Base-by-base conservation (phyloP, 192 early-diverging fungal genomes). In the Umbelopsis isabellina region DNA sequence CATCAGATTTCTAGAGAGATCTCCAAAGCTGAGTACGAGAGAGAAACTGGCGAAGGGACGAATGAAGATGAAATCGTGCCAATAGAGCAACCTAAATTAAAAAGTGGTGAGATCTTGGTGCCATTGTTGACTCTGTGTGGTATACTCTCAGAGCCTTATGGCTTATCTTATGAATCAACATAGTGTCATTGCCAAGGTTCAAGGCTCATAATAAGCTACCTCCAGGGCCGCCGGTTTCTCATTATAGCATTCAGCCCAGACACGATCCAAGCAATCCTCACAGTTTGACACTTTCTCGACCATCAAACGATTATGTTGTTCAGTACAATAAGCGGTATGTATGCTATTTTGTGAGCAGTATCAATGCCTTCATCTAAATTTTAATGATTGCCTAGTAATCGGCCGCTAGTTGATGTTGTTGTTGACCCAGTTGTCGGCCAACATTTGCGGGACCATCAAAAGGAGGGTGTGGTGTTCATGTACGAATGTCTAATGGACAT, bases 401-500 rank as follows among this genome's bases (percentile, higher is more conserved):
- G 30, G 11, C 73, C 73, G 3, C 46, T 81, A 22, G 72, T 85
- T 1, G 84, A 83, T 53, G 84, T 85, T 16, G 84, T 85, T 1
- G 75, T 85, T 22, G 84, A 85, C 49, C 84, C 84, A 0, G 22
- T 85, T 5, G 64, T 85, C 15, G 69, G 78, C n/a, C 70, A 73
- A 46, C 70, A 82, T n/a, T 70, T 85, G 4, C 76, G 84, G 2
- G 80, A 74, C 3, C 84, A 85, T 48, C 84, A 85, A 33, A 52
- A 75, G 52, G 77, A 82, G 48, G 84, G 84, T 2, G 76, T 85
- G 15, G 49, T 48, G 12, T 85, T 84, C 46, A 46, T 85, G 37
- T 85, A 85, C 58, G 82, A 85, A 55, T 82, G 83, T 35, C 67
- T 85, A 3, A 82, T 83, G 77, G 80, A 79, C 20, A 75, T 84